These are phyloP conservation scores for Parachlorella kessleri DNA, from an alignment of 139 green algal species.

Conservation along the genomic window DNA sequence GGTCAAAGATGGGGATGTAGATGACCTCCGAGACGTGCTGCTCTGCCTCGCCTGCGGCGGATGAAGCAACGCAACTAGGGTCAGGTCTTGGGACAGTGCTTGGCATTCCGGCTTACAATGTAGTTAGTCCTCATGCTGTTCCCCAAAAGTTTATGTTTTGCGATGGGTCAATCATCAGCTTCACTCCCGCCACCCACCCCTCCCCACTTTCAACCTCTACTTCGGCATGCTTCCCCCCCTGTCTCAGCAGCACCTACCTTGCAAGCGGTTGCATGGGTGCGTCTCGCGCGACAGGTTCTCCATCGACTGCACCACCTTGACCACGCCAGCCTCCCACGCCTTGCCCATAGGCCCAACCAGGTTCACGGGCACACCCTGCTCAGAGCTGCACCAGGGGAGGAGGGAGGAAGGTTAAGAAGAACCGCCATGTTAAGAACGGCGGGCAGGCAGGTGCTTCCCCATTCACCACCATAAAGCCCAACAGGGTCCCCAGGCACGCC, in stretches of 20 bases:
- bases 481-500: background rate
- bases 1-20: slow-evolving; percentile 45
- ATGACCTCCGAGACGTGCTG: slow-evolving; percentile 26
- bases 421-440: background rate
- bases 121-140: background rate
- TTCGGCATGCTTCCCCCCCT: no score
- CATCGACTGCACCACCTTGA: slow-evolving; percentile 40
- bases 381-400: background rate
- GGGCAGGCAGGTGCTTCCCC: background rate
- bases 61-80: background rate
- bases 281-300: slow-evolving; percentile 22
- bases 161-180: no score
- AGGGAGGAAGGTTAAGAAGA: background rate
- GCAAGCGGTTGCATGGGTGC: slow-evolving; percentile 35
- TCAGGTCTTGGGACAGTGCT: no score
- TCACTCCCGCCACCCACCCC: no score
- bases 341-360: slow-evolving; percentile 44
- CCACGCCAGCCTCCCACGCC: slow-evolving; percentile 42
- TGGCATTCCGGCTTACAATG: background rate
- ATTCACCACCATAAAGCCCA: background rate
- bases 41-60: background rate
- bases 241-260: slow-evolving; percentile 1
- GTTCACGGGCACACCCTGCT: slow-evolving; percentile 4
- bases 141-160: background rate
- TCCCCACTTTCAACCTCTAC: no score